Evolutionary conservation across 805 yeast species (phyloP), one percentile per base, ranked within the genome.

Genomic region (Schizosaccharomyces lindneri): DNA sequence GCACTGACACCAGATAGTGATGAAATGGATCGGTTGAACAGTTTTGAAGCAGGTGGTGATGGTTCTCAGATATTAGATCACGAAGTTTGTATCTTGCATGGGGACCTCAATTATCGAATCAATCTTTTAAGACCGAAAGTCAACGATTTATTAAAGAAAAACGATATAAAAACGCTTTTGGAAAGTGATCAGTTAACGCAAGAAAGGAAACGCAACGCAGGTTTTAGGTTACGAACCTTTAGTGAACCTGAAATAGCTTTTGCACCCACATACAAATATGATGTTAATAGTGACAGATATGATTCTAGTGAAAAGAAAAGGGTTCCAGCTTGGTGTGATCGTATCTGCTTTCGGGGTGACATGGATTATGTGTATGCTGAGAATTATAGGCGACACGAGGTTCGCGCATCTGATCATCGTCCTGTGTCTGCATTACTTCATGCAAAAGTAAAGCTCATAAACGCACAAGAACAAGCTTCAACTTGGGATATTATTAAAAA

Each of bases 301-400:
- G 99, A 93, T 70, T 79, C 95, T 0, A 83, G 94, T 51, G 97
- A 90, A 67, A 93, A 93, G 71, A 83, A 82, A 71, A 79, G 99
- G 64, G 82, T 86, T 13, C 99, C 98, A 0, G 94, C 98, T 0
- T 93, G 98, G 98, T 89, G 97, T 2, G 99, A 93, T 73, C 74
- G 98, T 63, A 82, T 90, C 41, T 71, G 89, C 59, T 82, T 81
- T 67, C 74, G 84, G 31, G 82, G 85, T 17, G 76, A 78, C 43
- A 73, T 73, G n/a, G 63, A 64, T n/a, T 61, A 62, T 31, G 70
- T 89, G 62, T 75, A 73, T 57, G 90, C 85, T 64, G 64, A 77
- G 0, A 71, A 73, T 6, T 93, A 90, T 69, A 77, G 80, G 15
- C 75, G 83, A 61, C 79, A 76, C 9, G 79, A 75, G 24, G 75